A percentile compares a stretch with the other conserved stretches of the same genome.
Conservation (phyloP, 1,139 yeast genomes). For the Candida sp. region DNA sequence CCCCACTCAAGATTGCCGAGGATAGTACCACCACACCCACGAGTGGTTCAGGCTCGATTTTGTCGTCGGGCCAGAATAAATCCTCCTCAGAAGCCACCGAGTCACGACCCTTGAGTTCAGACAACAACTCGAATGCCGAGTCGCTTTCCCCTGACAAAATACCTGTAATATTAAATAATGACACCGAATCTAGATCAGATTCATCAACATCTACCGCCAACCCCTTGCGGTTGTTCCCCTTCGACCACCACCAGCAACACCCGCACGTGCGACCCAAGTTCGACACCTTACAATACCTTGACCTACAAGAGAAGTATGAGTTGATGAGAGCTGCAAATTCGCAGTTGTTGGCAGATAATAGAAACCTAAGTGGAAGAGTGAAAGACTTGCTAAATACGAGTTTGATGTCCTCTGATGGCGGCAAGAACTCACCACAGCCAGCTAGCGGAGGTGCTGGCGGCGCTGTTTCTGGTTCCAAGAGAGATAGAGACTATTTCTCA, state of each 20-base stretch:
- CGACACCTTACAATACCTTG: conserved; percentile 1
- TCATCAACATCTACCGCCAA: conserved; percentile 5
- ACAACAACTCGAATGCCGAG: neutral
- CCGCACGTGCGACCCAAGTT: neutral
- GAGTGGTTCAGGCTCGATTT: neutral
- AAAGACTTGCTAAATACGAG: conserved; percentile 9
- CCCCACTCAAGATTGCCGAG: neutral
- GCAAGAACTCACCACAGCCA: too few relatives aligned
- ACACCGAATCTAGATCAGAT: conserved; percentile 3
- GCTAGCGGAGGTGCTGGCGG: too few relatives aligned
- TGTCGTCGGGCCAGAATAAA: neutral
- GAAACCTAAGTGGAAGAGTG: conserved; percentile 9
- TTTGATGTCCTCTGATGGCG: too few relatives aligned
- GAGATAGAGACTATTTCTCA: conserved; percentile 12
- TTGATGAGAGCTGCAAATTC: conserved; percentile 14
- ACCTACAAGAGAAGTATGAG: conserved; percentile 11
- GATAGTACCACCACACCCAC: neutral
- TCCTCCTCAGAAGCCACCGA: conserved; percentile 3
- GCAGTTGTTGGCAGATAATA: conserved; percentile 13
- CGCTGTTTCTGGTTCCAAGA: conserved; percentile 3
- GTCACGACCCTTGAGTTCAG: neutral
- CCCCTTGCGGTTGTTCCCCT: neutral
- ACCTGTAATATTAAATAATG: neutral
- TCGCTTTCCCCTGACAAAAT: neutral
- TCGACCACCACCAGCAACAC: neutral